phyloP scores from a whole-genome alignment of 805 yeast species.

The Myxozyma mucilagina region DNA sequence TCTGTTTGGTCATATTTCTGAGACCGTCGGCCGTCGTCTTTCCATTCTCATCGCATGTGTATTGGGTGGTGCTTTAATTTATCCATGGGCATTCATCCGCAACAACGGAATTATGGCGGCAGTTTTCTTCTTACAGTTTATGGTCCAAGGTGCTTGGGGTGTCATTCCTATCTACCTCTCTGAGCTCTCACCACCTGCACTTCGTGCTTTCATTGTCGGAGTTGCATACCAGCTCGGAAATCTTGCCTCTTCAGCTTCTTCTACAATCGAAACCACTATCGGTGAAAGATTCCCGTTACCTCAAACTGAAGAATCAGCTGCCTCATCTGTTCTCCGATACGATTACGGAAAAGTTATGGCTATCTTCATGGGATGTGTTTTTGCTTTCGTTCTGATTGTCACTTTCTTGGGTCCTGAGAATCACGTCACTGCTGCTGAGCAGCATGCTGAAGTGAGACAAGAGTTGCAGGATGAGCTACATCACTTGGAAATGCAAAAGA shows the following conservation, averaged over 20 bases:
- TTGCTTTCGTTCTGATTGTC: constrained; percentile 52
- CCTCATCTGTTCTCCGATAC: constrained; percentile 36
- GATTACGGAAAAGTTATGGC: constrained; percentile 74
- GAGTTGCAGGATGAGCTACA: neutral
- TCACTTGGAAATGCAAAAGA: neutral
- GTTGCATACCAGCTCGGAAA: constrained; percentile 71
- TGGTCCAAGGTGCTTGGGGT: constrained; percentile 76
- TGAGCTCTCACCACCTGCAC: constrained; percentile 65
- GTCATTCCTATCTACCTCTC: constrained; percentile 64
- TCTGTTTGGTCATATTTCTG: constrained; percentile 57
- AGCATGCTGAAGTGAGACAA: neutral
- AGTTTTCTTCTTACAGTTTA: constrained; percentile 62
- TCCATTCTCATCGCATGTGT: constrained; percentile 53
- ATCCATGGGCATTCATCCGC: constrained; percentile 58
- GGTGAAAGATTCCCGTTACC: constrained; percentile 52
- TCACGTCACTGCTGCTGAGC: neutral
- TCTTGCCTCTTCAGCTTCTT: constrained; percentile 67
- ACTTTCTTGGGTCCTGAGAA: constrained; percentile 55
- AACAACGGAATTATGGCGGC: constrained; percentile 53
- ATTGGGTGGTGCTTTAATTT: constrained; percentile 59
- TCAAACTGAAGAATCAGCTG: constrained; percentile 13
- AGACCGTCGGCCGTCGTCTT: constrained; percentile 61
- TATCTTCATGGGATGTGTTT: constrained; percentile 66
- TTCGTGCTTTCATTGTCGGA: constrained; percentile 63
- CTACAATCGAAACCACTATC: constrained; percentile 67